Evolutionary conservation across 2,329 filamentous ascomycete genomes (phyloP), one percentile per base, ranked within the genome.

Genomic region (Fusarium setosum): DNA sequence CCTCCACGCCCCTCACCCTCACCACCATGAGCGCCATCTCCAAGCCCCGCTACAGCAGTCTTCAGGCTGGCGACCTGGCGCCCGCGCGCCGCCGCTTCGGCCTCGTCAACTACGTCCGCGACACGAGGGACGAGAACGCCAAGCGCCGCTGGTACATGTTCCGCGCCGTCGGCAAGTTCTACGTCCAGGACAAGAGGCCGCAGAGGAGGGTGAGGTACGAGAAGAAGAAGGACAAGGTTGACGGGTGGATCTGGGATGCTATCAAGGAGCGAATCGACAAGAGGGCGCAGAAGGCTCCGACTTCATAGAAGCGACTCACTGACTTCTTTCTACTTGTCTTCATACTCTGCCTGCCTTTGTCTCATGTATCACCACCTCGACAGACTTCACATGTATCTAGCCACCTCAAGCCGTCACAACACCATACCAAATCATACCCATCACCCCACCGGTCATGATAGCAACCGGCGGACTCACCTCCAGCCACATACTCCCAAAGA

Each of bases 21-120:
- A 85, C 84, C 34, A 88, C 85, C 51, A 84, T 88, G 79, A 85
- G 82, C 71, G 70, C 81, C 65, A 83, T 87, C 67, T 83, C 82
- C 62, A 86, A 84, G 74, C 85, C 86, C 26, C 82, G 85, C 37
- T 81, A 81, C 72, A 82, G 81, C 64, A 75, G 76, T 59, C 70
- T 82, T 24, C 74, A 75, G 45, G 78, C 79, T 18, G 78, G 77
- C 18, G 77, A 80, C 38, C 70, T 82, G 23, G 59, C 68, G 6
- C 74, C 76, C 26, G 63, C 62, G 12, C 57, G 53, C 34, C 65
- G 70, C n/a, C 75, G 79, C 40, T 63, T 79, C 29, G 79, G 80
- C 18, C 71, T 82, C 47, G 74, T 82, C 67, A 81, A 81, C 69
- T 80, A 77, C 51, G 69, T 74, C n/a, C 75, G 80, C 58, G 74